Evolutionary conservation across 148 eudicot genomes (phyloP), one percentile per base, ranked within the genome.

Genomic region (Beta vulgaris): DNA sequence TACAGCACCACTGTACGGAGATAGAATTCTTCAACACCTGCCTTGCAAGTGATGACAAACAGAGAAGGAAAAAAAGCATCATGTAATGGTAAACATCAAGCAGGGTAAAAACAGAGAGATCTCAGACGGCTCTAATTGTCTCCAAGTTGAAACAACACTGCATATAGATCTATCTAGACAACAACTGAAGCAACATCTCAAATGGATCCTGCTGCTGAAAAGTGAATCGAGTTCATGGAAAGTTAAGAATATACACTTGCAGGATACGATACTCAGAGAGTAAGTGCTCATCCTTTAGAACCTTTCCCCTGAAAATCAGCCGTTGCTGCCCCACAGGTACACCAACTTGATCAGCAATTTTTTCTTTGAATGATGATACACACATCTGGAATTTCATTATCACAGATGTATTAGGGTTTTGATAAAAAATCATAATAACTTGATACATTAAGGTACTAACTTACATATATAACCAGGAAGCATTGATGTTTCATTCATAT

Each of bases 221-320:
- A 9, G n/a, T 25, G 29, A 67, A 40, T 65, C 37, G 54, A 23
- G 19, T 31, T 48, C 16, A 36, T 34, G 12, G 23, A 37, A 68
- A 59, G 36, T n/a, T 43, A 18, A 57, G 32, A 73, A 67, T 34
- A 37, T 26, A 23, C 46, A 58, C 28, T 35, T 26, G 72, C 43
- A 86, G 97, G 97, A 95, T 92, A 95, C 97, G 86, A 72, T 92
- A 95, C 73, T 88, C 93, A 26, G 97, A 87, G 49, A 95, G 88
- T 62, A 77, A 81, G 77, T 86, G 91, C 55, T 92, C 89, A 81
- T 95, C 98, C 84, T 92, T 95, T 82, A 95, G 60, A 63, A 95
- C 97, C 84, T 89, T 95, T 64, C 97, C 98, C 85, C 96, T 85
- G 71, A 90, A 95, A 73, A 95, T 95, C 67, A 95, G 89, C 25